phyloP scores from a whole-genome alignment of 257 asterid genomes.

The Craterostigma plantagineum region DNA sequence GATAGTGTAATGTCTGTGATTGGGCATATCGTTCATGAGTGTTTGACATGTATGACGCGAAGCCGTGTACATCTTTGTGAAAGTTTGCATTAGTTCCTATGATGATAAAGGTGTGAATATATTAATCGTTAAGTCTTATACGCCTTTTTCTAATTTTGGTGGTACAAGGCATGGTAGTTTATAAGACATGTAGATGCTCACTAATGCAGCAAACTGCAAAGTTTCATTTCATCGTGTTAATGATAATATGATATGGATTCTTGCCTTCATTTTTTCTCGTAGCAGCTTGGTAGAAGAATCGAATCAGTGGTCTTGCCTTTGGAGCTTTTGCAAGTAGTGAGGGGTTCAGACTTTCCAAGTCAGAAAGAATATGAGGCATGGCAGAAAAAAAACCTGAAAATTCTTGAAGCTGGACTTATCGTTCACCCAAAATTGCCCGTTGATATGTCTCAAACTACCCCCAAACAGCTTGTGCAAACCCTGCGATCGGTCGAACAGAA shows the following conservation, averaged over 20 bases:
- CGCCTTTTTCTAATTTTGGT: too few species aligned
- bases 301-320: constrained; percentile 77
- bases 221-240: neutral
- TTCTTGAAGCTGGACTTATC: constrained; percentile 70
- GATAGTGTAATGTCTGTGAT: too few species aligned
- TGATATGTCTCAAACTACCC: constrained; percentile 27
- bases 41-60: too few species aligned
- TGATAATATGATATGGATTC: constrained; percentile 7
- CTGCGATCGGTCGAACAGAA: constrained; percentile 29
- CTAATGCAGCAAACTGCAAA: too few species aligned
- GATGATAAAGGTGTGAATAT: too few species aligned
- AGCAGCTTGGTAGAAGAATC: constrained; percentile 63
- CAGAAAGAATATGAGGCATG: constrained; percentile 47
- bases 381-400: constrained; percentile 57
- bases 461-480: constrained; percentile 41
- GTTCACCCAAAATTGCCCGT: constrained; percentile 52
- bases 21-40: too few species aligned
- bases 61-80: too few species aligned
- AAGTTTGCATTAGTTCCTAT: too few species aligned
- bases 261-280: constrained; percentile 8
- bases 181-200: too few species aligned
- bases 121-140: too few species aligned
- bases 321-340: constrained; percentile 59
- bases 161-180: too few species aligned
- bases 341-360: constrained; percentile 45